phyloP scores from a whole-genome alignment of 2,329 filamentous ascomycete genomes.

The Diaporthe australafricana region DNA sequence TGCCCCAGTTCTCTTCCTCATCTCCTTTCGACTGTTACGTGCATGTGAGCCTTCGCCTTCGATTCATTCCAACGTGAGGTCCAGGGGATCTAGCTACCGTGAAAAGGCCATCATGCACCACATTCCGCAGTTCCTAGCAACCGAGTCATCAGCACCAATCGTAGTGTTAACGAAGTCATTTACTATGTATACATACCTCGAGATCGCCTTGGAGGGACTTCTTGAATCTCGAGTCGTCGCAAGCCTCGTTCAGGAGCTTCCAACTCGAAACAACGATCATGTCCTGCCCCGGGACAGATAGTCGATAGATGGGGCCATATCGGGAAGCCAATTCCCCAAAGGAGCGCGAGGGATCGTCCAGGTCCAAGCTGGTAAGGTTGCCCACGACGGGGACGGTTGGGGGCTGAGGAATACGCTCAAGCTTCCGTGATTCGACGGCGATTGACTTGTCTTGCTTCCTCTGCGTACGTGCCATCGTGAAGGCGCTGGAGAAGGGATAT shows the following conservation, averaged over 20 bases:
- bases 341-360: background rate
- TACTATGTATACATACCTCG: background rate
- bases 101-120: conserved; percentile 9
- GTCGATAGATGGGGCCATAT: background rate
- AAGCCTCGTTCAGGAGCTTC: conserved; percentile 50
- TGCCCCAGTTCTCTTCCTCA: conserved; percentile 56
- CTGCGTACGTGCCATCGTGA: background rate
- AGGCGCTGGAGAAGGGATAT: background rate
- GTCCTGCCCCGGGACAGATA: conserved; percentile 41
- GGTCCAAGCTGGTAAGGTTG: conserved; percentile 2
- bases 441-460: background rate
- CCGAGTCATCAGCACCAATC: background rate
- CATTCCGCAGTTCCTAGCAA: background rate
- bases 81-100: background rate
- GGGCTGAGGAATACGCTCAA: background rate
- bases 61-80: background rate
- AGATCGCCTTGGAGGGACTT: conserved; percentile 33
- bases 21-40: conserved; percentile 37
- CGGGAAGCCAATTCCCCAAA: background rate
- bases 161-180: background rate
- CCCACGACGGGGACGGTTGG: background rate
- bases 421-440: background rate
- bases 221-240: conserved; percentile 40
- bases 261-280: conserved; percentile 62
- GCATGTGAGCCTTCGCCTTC: conserved; percentile 20